Evolutionary conservation across 176 grass and related monocot genomes (phyloP), one percentile per base, ranked within the genome.

Genomic region (Juncus effusus): DNA sequence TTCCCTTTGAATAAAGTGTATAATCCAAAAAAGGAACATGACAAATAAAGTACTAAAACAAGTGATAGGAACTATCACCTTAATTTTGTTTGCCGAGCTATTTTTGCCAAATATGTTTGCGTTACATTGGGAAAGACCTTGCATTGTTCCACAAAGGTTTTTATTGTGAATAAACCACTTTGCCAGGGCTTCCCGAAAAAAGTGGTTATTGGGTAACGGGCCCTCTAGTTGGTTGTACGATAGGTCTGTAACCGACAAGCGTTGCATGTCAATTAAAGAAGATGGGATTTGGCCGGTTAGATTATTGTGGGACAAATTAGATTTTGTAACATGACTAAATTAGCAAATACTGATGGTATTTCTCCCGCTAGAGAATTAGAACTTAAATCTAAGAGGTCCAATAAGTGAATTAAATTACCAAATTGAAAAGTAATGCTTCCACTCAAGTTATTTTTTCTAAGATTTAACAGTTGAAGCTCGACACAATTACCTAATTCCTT

Each of bases 201-300:
- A 13, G 0, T 10, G 5, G 3, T 5, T 62, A 12, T 63, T 36
- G 3, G 82, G 82, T 16, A 81, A 0, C 2, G 54, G 36, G 10
- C 83, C 83, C 50, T 80, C 36, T 1, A 85, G 53, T 38, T 75
- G 38, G 14, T 85, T 85, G 70, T 65, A 84, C 10, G 70, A 76
- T 50, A 84, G 9, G 54, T 84, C 77, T 2, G 79, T 62, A 15
- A 35, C 42, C 11, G 10, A 50, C 11, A 80, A 61, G 40, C 83
- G 81, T 3, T 52, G 0, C 74, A 86, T 74, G 14, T 51, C 37
- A n/a, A 8, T 4, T 0, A 80, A 70, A 19, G 37, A 75, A 5
- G 58, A 38, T 5, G 82, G 77, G 42, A 77, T 63, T 13, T 51
- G 16, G 38, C 77, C 82, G 0, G 58, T 28, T 28, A 28, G 19